Evolutionary conservation across 306 rosid species (phyloP), one percentile per base, ranked within the genome.

Genomic region (Prunus dulcis): DNA sequence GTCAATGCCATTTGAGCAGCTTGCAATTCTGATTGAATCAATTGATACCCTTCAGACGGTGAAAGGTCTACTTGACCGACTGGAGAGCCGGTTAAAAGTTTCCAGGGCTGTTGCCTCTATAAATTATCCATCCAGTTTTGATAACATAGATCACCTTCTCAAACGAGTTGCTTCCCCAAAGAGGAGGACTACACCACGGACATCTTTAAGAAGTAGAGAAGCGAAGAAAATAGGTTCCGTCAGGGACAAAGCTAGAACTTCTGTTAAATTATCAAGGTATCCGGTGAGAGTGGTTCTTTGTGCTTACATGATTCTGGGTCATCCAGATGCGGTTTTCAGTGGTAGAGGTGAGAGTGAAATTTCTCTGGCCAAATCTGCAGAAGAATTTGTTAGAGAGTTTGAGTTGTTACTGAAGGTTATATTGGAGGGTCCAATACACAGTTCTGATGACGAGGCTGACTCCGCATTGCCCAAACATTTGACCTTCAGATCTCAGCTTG

Each of bases 131-230:
- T 75, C 88, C 73, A 86, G 76, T 71, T 80, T 90, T 75, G 96
- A 90, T 28, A 89, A 92, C 86, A 95, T 95, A 60, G 99, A 95
- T 73, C 97, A 95, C 87, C 97, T 95, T 81, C 93, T 92, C 34
- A 89, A 87, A 77, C 84, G 93, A 61, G 98, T 95, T 84, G 92
- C 85, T 64, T 71, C 97, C 41, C 98, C 98, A n/a, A 92, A 80
- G 82, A 92, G 79, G 80, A 85, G 83, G 82, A 76, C 81, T 62
- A 84, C 95, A 64, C 92, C 96, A 58, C 82, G 88, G 76, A 81
- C 88, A 71, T 64, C 86, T 28, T 61, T 76, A 71, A 86, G 89
- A 86, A 83, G 79, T 73, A 88, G 85, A 80, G 85, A 67, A 11
- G 78, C 82, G 45, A 92, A 85, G 81, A 90, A 82, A 87, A 75